Evolutionary conservation across 257 asterid genomes (phyloP).

Genomic region (Cruciata laevipes): DNA sequence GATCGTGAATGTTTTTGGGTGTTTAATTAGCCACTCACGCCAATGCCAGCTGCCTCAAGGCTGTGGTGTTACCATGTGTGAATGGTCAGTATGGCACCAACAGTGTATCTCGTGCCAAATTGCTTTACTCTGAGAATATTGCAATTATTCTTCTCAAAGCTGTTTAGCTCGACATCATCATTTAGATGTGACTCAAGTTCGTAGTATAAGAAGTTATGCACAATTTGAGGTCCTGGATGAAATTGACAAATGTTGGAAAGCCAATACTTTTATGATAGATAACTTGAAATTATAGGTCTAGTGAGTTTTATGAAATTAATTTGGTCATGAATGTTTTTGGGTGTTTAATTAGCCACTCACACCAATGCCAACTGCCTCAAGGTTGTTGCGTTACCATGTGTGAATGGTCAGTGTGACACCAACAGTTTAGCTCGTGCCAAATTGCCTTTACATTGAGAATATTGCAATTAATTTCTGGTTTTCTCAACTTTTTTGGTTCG

Average conservation of each 20-base stretch:
- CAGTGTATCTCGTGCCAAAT: constrained; percentile 22
- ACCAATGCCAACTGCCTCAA: constrained; percentile 1
- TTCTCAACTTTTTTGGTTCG: constrained; percentile 19
- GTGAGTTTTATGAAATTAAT: background rate
- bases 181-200: background rate
- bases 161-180: constrained; percentile 19
- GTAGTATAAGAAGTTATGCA: background rate
- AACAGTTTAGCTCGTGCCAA: constrained; percentile 25
- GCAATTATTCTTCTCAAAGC: constrained; percentile 8
- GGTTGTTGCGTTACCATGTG: constrained; percentile 23
- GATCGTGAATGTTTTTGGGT: constrained; percentile 19
- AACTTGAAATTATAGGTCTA: background rate
- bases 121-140: constrained; percentile 18
- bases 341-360: constrained; percentile 47
- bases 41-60: constrained; percentile 5
- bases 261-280: background rate
- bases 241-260: background rate
- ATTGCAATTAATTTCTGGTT: background rate
- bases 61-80: constrained; percentile 27
- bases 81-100: constrained; percentile 52
- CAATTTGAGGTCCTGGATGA: background rate
- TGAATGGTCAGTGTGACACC: constrained; percentile 53
- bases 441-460: constrained; percentile 17
- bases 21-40: constrained; percentile 42
- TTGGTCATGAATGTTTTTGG: constrained; percentile 11